phyloP scores from a whole-genome alignment of 73 alveolate genomes.

The Tetrahymena borealis region DNA sequence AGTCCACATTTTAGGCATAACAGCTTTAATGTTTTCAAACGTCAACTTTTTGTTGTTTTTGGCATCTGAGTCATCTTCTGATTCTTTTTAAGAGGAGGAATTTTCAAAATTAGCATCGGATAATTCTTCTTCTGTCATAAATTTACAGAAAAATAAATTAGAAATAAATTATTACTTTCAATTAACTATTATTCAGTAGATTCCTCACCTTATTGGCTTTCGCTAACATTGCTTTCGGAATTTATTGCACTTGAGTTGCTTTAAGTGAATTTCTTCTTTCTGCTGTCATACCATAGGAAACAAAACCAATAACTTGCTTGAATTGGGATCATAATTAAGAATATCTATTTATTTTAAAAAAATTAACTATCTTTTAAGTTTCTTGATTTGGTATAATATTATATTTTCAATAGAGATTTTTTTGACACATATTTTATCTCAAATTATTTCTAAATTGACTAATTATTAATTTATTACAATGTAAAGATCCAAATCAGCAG shows the following conservation, averaged over 20 bases:
- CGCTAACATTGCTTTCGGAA: background rate
- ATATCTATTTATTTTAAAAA: too few species aligned
- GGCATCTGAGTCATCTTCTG: slow-evolving; percentile 12
- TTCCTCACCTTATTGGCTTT: slow-evolving; percentile 4
- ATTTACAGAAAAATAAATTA: background rate
- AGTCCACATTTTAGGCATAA: slow-evolving; percentile 44
- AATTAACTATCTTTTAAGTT: too few species aligned
- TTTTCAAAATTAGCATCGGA: background rate
- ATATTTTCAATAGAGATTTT: slow-evolving; percentile 2
- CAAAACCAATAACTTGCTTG: background rate
- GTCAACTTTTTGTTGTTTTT: slow-evolving; percentile 40
- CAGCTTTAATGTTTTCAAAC: slow-evolving; percentile 14
- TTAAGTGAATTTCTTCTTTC: background rate
- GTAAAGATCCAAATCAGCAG: slow-evolving; percentile 45
- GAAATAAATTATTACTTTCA: background rate
- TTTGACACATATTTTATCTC: slow-evolving; percentile 18
- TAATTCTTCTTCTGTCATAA: background rate
- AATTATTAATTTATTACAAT: slow-evolving; percentile 28
- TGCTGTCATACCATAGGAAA: background rate
- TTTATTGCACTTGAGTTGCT: background rate
- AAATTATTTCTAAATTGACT: slow-evolving; percentile 40
- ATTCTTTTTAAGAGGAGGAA: background rate
- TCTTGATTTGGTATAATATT: too few species aligned
- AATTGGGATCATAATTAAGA: background rate
- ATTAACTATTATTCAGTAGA: background rate